phyloP scores from a whole-genome alignment of 2,329 filamentous ascomycete species.

The Diaporthe destruens region DNA sequence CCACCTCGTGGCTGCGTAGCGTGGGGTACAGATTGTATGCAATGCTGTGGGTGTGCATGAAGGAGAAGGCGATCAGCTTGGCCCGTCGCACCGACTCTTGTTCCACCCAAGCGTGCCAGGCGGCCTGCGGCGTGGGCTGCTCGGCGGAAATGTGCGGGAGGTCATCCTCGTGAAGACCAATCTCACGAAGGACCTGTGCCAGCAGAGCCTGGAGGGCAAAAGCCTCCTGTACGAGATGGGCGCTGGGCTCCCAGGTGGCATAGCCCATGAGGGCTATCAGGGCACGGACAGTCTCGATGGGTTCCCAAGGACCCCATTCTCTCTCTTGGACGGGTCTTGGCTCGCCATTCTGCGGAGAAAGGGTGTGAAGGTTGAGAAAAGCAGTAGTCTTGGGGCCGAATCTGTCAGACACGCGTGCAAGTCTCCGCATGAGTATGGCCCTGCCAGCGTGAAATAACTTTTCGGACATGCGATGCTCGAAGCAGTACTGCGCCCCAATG shows the following conservation, averaged over 20 bases:
- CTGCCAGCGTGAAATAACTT: slow-evolving; percentile 51
- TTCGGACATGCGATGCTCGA: slow-evolving; percentile 53
- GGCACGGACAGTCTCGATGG: slow-evolving; percentile 51
- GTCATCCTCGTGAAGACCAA: slow-evolving; percentile 50
- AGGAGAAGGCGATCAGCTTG: slow-evolving; percentile 55
- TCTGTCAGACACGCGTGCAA: slow-evolving; percentile 44
- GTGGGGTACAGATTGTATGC: slow-evolving; percentile 55
- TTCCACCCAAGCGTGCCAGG: slow-evolving; percentile 46
- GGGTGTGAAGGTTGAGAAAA: slow-evolving; percentile 44
- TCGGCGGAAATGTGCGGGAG: neutral
- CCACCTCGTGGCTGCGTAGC: slow-evolving; percentile 53
- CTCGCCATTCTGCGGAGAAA: neutral
- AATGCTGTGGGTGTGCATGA: slow-evolving; percentile 55
- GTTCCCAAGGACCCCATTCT: slow-evolving; percentile 47
- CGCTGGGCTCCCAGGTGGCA: slow-evolving; percentile 54
- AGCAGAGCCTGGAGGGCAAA: slow-evolving; percentile 52
- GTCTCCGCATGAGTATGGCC: slow-evolving; percentile 49
- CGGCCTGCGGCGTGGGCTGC: neutral
- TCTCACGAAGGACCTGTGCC: slow-evolving; percentile 51
- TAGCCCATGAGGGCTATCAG: slow-evolving; percentile 54
- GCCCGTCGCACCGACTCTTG: slow-evolving; percentile 52
- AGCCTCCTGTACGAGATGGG: slow-evolving; percentile 51
- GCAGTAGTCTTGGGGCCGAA: slow-evolving; percentile 47
- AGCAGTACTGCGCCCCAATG: slow-evolving; percentile 55
- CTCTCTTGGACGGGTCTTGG: neutral